A percentile compares a stretch with the other conserved stretches of the same genome.
Conservation (phyloP, 2,329 filamentous ascomycete genomes). For the Fusarium longipes region DNA sequence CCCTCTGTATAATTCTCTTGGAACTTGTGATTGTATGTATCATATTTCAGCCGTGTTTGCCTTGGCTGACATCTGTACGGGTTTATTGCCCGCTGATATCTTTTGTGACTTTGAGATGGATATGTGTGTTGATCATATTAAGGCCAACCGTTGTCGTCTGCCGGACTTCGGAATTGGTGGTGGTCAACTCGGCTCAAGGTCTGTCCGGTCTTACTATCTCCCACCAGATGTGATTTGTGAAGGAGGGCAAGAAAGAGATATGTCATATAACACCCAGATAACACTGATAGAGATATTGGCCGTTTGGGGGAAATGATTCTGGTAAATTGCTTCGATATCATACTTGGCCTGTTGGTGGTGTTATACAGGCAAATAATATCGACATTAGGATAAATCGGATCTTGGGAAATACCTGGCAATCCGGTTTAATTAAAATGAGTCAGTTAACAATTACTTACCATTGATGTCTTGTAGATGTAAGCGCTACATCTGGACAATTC, state of each 20-base stretch:
- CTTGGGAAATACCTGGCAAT: no score
- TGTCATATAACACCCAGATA: background rate
- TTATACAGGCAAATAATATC: background rate
- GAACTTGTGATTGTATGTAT: background rate
- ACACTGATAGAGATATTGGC: rapidly evolving
- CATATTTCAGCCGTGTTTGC: background rate
- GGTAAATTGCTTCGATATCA: background rate
- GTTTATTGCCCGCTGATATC: background rate
- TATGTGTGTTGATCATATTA: background rate
- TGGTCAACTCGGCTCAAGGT: constrained; percentile 3
- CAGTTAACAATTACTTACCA: no score
- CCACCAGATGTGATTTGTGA: background rate
- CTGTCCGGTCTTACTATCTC: background rate
- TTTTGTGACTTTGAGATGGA: no score
- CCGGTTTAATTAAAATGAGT: background rate
- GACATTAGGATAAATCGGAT: background rate
- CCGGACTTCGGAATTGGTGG: background rate
- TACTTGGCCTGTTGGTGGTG: background rate
- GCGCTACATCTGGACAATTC: background rate
- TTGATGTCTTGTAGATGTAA: background rate
- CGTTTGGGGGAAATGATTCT: no score
- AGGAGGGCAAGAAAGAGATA: no score
- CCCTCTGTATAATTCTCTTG: background rate
- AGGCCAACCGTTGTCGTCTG: background rate
- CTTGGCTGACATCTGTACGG: background rate